Percentiles rank a stretch among this genome's conserved stretches.
phyloP scores from a whole-genome alignment of 1,139 yeast species.

The Sugiyamaella xylanicola region DNA sequence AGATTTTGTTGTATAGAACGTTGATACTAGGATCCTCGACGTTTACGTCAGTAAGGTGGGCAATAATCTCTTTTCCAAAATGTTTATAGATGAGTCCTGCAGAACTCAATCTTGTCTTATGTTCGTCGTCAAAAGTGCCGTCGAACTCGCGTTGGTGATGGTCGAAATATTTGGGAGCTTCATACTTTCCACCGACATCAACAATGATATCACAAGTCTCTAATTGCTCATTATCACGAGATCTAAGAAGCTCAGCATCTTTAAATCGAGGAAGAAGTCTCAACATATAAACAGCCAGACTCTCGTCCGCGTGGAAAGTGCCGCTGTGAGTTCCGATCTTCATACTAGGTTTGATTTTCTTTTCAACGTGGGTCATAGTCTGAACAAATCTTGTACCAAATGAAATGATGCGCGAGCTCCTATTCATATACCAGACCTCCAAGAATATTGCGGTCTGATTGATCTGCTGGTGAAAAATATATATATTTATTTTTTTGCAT shows the following conservation, averaged over 20 bases:
- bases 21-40: slow-evolving; percentile 46
- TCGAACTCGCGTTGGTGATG: slow-evolving; percentile 90
- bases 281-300: slow-evolving; percentile 90
- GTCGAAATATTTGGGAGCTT: slow-evolving; percentile 83
- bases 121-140: slow-evolving; percentile 58
- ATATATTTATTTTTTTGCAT: background rate
- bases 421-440: slow-evolving; percentile 2
- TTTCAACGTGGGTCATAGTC: slow-evolving; percentile 17
- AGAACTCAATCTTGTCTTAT: slow-evolving; percentile 79
- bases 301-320: slow-evolving; percentile 95
- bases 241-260: slow-evolving; percentile 71
- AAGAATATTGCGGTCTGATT: background rate
- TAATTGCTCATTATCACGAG: slow-evolving; percentile 81
- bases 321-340: slow-evolving; percentile 93
- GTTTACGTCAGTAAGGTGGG: slow-evolving; percentile 42
- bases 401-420: background rate
- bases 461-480: slow-evolving; percentile 2
- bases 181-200: slow-evolving; percentile 94
- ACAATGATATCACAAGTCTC: slow-evolving; percentile 89
- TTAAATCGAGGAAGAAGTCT: slow-evolving; percentile 68
- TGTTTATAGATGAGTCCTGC: slow-evolving; percentile 96
- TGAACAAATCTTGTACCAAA: background rate
- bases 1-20: slow-evolving; percentile 69
- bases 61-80: slow-evolving; percentile 79
- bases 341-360: slow-evolving; percentile 29